phyloP scores from a whole-genome alignment of 768 basidiomycete genomes.

The Mycena albidolilacea region DNA sequence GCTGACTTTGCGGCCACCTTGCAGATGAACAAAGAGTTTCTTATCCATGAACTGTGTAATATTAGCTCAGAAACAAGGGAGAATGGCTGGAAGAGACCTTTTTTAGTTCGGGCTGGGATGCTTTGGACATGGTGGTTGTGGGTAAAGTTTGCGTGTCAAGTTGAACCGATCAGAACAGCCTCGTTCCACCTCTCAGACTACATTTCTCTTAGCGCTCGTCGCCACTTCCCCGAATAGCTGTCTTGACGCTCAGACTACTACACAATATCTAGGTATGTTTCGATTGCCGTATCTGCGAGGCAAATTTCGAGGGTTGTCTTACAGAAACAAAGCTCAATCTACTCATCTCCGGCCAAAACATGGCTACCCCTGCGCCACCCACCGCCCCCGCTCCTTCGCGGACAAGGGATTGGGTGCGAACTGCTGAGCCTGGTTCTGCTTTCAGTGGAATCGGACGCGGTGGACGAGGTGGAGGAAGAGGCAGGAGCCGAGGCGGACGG shows the following conservation, averaged over 20 bases:
- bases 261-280: conserved; percentile 17
- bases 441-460: conserved; percentile 60
- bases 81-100: conserved; percentile 71
- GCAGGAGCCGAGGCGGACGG: conserved; percentile 55
- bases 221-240: neutral
- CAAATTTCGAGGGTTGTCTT: conserved; percentile 21
- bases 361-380: conserved; percentile 59
- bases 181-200: conserved; percentile 6
- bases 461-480: conserved; percentile 48
- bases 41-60: conserved; percentile 95
- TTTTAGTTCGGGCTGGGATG: conserved; percentile 97
- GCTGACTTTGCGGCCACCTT: conserved; percentile 96
- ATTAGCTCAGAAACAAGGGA: conserved; percentile 14
- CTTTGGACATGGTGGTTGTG: conserved; percentile 82
- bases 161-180: conserved; percentile 1
- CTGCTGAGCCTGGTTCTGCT: conserved; percentile 63
- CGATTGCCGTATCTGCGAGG: neutral
- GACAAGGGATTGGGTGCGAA: conserved; percentile 59
- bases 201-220: neutral
- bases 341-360: conserved; percentile 40
- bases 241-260: neutral
- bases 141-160: conserved; percentile 5
- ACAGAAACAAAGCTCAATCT: conserved; percentile 8
- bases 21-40: conserved; percentile 93
- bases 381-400: conserved; percentile 47